Conservation (phyloP, 1,284 basidiomycete species). For the Cutaneotrichosporon sp. region DNA sequence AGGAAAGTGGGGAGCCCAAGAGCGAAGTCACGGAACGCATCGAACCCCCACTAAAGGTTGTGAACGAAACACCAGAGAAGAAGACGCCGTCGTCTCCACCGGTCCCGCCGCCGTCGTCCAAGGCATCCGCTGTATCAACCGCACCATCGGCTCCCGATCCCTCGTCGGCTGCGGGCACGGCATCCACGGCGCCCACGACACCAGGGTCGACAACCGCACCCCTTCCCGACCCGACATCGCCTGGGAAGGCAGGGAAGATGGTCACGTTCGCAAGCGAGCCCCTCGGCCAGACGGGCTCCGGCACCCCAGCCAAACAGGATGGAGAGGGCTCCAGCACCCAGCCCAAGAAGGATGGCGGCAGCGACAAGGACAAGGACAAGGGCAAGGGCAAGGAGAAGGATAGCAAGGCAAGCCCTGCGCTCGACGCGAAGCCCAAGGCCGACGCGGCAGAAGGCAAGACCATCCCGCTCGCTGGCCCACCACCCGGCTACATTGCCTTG, state of each 20-base stretch:
- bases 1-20: background rate
- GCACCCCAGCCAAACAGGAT: constrained; percentile 1
- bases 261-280: constrained; percentile 11
- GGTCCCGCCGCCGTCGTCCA: constrained; percentile 3
- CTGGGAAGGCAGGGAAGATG: background rate
- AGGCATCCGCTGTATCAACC: background rate
- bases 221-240: background rate
- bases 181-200: background rate
- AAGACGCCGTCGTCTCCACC: background rate
- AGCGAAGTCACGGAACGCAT: constrained; percentile 2
- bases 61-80: background rate
- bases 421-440: background rate
- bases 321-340: background rate
- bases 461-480: background rate
- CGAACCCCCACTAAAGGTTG: constrained; percentile 1
- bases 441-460: background rate
- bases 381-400: constrained; percentile 4
- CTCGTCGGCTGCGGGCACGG: background rate
- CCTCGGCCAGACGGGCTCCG: background rate
- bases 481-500: background rate
- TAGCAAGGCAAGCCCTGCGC: background rate
- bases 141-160: background rate
- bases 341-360: background rate
- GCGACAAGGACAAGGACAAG: background rate
- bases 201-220: background rate